These are phyloP conservation scores for Kalmusia sp. DNA, from an alignment of 2,329 filamentous ascomycete species.

Conservation along the genomic window DNA sequence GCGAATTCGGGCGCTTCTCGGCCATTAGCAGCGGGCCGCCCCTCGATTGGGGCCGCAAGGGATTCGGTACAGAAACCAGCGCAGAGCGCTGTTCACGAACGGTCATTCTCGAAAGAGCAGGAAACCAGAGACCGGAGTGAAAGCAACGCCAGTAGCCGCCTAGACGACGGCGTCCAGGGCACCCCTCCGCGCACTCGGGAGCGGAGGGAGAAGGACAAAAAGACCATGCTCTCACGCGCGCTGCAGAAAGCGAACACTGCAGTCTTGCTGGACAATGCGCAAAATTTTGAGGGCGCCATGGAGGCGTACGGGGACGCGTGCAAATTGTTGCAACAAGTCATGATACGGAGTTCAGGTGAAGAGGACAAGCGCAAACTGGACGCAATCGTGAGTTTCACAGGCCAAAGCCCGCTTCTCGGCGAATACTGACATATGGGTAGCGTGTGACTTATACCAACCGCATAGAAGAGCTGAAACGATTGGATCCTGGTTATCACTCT, in stretches of 20 bases:
- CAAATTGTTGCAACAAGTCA: conserved; percentile 83
- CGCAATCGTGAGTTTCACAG: conserved; percentile 75
- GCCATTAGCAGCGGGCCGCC: conserved; percentile 25
- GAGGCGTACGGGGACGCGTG: conserved; percentile 93
- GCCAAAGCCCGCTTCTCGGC: neutral
- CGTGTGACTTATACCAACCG: conserved; percentile 88
- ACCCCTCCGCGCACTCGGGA: conserved; percentile 50
- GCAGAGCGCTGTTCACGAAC: conserved; percentile 29
- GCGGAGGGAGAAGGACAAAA: conserved; percentile 66
- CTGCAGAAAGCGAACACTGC: conserved; percentile 95
- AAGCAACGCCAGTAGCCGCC: conserved; percentile 40
- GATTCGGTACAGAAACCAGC: conserved; percentile 30
- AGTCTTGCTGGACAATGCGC: conserved; percentile 93
- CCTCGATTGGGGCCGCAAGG: conserved; percentile 27
- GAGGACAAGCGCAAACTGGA: conserved; percentile 92
- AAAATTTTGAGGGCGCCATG: conserved; percentile 90
- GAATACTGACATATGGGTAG: conserved; percentile 54
- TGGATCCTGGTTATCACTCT: conserved; percentile 63
- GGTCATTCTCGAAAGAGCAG: conserved; percentile 24
- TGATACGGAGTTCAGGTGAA: conserved; percentile 80
- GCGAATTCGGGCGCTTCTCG: conserved; percentile 22
- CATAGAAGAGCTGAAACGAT: conserved; percentile 82
- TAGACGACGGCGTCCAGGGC: conserved; percentile 41
- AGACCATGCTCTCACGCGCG: conserved; percentile 95
- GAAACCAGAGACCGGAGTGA: conserved; percentile 33